phyloP scores from a whole-genome alignment of 495 filamentous ascomycete genomes.

The Podospora pseudopauciseta region DNA sequence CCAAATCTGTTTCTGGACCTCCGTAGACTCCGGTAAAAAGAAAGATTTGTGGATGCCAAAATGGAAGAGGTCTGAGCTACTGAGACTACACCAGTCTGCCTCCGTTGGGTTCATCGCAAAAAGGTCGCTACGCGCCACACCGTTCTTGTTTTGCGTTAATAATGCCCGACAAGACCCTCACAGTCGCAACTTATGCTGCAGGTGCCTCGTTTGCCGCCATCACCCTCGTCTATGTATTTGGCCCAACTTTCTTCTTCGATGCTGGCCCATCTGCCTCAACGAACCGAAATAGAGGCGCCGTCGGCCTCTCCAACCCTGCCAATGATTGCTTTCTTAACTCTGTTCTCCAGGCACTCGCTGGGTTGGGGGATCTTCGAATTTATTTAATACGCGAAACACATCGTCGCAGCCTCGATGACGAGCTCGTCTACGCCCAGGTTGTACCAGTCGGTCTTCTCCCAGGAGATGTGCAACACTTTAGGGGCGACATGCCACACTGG shows the following conservation, averaged over 20 bases:
- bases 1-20: too few relatives aligned
- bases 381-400: conserved; percentile 89
- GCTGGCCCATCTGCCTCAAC: conserved; percentile 57
- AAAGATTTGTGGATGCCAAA: too few relatives aligned
- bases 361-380: conserved; percentile 81
- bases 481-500: conserved; percentile 54
- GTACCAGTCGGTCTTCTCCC: conserved; percentile 40
- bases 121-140: too few relatives aligned
- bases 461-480: conserved; percentile 26
- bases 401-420: conserved; percentile 71
- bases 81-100: too few relatives aligned
- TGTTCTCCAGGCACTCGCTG: conserved; percentile 90
- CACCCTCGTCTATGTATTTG: conserved; percentile 94
- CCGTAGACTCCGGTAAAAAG: too few relatives aligned
- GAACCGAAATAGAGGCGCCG: conserved; percentile 77
- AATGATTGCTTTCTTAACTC: conserved; percentile 99
- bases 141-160: not conserved
- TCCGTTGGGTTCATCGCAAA: too few relatives aligned
- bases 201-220: conserved; percentile 95
- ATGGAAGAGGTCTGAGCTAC: too few relatives aligned
- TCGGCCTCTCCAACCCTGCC: conserved; percentile 84
- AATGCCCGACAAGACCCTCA: conserved; percentile 86
- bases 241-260: conserved; percentile 90
- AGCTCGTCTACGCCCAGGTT: conserved; percentile 62
- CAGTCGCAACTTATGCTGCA: conserved; percentile 88